A percentile compares a stretch with the other conserved stretches of the same genome.
These are phyloP conservation scores for Phytophthora palmivora DNA, from an alignment of 352 stramenopile species.

Conservation along the genomic window DNA sequence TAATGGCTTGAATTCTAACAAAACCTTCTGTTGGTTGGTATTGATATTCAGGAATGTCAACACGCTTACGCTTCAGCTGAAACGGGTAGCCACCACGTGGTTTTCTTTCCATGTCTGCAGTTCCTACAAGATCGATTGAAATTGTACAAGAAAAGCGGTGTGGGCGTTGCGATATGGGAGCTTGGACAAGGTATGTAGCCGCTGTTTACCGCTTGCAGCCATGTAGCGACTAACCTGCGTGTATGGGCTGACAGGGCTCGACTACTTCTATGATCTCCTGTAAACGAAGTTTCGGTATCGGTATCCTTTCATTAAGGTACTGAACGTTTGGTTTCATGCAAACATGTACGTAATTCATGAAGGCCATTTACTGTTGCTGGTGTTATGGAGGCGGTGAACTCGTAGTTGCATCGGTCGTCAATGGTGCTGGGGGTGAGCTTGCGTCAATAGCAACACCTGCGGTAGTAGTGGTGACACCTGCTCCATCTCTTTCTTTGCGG, in stretches of 20 bases:
- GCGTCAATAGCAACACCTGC: conserved; percentile 1
- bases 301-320: conserved; percentile 20
- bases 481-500: conserved; percentile 31
- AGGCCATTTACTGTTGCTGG: conserved; percentile 2
- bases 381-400: conserved; percentile 8
- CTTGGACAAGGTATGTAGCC: conserved; percentile 73
- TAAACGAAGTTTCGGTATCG: conserved; percentile 23
- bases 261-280: conserved; percentile 83
- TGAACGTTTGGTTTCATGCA: conserved; percentile 9
- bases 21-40: neutral
- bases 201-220: neutral
- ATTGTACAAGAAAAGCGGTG: conserved; percentile 54
- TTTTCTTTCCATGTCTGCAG: conserved; percentile 87
- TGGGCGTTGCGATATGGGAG: conserved; percentile 78
- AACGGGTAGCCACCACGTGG: conserved; percentile 44
- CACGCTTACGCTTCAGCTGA: conserved; percentile 50
- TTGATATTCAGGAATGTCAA: conserved; percentile 66
- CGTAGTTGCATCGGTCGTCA: neutral
- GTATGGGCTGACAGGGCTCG: conserved; percentile 52
- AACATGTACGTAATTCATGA: neutral
- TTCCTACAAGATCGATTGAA: conserved; percentile 75
- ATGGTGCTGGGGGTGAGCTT: neutral
- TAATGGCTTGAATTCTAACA: neutral
- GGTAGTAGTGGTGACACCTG: neutral
- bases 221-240: conserved; percentile 1